Evolutionary conservation across 2,329 filamentous ascomycete genomes (phyloP).

Genomic region (Xylariales sp.): DNA sequence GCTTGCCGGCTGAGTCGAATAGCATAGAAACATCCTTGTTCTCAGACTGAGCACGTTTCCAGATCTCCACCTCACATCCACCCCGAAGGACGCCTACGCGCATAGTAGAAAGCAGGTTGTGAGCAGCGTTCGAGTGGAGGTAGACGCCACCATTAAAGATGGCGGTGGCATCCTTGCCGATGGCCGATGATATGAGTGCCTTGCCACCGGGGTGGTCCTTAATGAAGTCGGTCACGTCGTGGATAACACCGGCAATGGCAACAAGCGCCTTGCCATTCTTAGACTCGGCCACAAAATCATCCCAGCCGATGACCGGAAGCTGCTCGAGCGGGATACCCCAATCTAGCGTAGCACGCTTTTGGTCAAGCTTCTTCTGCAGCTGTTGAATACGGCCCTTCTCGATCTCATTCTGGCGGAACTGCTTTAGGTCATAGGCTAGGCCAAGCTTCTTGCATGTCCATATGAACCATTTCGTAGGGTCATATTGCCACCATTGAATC

Average conservation of each 20-base stretch:
- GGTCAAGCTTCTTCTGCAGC: slow-evolving; percentile 75
- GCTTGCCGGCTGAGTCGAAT: slow-evolving; percentile 75
- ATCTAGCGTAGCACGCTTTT: slow-evolving; percentile 71
- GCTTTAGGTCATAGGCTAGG: slow-evolving; percentile 80
- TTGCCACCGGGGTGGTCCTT: slow-evolving; percentile 75
- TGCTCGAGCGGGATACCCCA: slow-evolving; percentile 74
- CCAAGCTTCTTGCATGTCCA: slow-evolving; percentile 75
- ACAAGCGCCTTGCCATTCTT: slow-evolving; percentile 72
- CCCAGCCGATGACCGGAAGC: slow-evolving; percentile 59
- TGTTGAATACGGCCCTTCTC: slow-evolving; percentile 76
- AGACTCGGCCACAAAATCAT: slow-evolving; percentile 72
- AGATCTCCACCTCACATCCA: slow-evolving; percentile 76
- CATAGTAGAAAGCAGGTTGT: slow-evolving; percentile 76
- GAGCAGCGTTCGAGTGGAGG: slow-evolving; percentile 74
- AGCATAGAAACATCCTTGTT: slow-evolving; percentile 75
- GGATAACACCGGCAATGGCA: slow-evolving; percentile 72
- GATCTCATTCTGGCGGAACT: slow-evolving; percentile 92
- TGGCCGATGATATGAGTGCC: slow-evolving; percentile 72
- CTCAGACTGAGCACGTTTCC: slow-evolving; percentile 74
- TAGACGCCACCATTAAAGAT: slow-evolving; percentile 78
- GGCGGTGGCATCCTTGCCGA: slow-evolving; percentile 75
- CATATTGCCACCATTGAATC: slow-evolving; percentile 76
- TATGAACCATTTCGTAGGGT: slow-evolving; percentile 78
- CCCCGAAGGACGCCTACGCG: slow-evolving; percentile 74
- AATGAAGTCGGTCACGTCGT: slow-evolving; percentile 74